Conservation (phyloP, 2,329 filamentous ascomycete genomes). For the Albifimbria verrucaria region DNA sequence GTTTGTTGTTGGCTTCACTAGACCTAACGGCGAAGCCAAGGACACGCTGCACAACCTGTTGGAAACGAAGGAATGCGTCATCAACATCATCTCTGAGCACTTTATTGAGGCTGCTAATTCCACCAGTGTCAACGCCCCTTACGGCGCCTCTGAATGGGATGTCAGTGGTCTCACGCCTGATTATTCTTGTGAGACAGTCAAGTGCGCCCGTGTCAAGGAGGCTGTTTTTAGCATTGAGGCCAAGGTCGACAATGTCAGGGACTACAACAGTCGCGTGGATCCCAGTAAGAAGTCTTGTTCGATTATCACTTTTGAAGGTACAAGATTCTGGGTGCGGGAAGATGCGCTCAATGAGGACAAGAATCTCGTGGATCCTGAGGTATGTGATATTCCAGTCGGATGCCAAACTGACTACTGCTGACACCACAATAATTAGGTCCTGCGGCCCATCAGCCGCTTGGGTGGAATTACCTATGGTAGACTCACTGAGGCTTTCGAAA, state of each 20-base stretch:
- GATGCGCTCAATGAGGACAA: slow-evolving; percentile 80
- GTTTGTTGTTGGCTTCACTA: slow-evolving; percentile 61
- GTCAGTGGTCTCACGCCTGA: slow-evolving; percentile 72
- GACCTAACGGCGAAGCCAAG: slow-evolving; percentile 55
- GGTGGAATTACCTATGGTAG: slow-evolving; percentile 86
- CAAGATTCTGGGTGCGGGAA: slow-evolving; percentile 83
- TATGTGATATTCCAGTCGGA: slow-evolving; percentile 31
- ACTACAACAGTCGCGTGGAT: slow-evolving; percentile 70
- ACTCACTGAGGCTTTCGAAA: slow-evolving; percentile 65
- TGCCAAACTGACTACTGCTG: not conserved
- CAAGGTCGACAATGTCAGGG: slow-evolving; percentile 68
- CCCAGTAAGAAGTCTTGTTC: slow-evolving; percentile 74
- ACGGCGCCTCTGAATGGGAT: slow-evolving; percentile 75
- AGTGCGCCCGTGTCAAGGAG: slow-evolving; percentile 72
- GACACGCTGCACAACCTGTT: slow-evolving; percentile 74
- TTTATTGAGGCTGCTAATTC: slow-evolving; percentile 86
- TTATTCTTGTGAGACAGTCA: slow-evolving; percentile 60
- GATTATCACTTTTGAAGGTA: slow-evolving; percentile 76
- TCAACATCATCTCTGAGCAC: slow-evolving; percentile 85
- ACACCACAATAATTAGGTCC: slow-evolving; percentile 42
- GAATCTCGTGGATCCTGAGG: slow-evolving; percentile 68
- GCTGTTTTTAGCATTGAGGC: slow-evolving; percentile 81
- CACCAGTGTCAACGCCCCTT: slow-evolving; percentile 74
- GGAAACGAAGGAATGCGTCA: slow-evolving; percentile 70
- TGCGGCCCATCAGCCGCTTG: slow-evolving; percentile 73